Percentiles rank a stretch among this genome's conserved stretches.
Conservation (phyloP, 371 early-diverging fungal species). For the Sporodiniella umbellata region DNA sequence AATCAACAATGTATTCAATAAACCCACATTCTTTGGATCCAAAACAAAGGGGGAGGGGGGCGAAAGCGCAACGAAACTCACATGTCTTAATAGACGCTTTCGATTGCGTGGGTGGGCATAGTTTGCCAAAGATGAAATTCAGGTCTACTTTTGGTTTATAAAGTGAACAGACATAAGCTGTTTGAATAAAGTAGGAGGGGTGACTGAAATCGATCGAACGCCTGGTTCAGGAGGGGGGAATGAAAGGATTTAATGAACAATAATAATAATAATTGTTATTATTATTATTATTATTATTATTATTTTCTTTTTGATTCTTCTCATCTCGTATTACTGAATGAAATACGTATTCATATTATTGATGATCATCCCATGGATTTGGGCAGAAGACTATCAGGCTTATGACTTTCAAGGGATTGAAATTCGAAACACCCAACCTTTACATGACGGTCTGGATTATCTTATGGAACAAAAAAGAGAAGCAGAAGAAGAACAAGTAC, state of each 20-base stretch:
- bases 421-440: not conserved
- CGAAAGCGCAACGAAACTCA: not conserved
- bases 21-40: too few species aligned
- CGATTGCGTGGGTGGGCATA: too few species aligned
- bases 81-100: not conserved
- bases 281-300: too few species aligned
- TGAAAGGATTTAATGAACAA: too few species aligned
- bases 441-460: not conserved
- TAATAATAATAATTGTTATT: too few species aligned
- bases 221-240: constrained; percentile 56
- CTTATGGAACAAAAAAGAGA: not conserved
- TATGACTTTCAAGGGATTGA: not conserved
- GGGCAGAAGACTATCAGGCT: not conserved
- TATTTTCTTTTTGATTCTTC: not conserved
- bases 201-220: constrained; percentile 51
- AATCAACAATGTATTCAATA: too few species aligned
- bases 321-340: too few species aligned
- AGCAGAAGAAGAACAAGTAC: not conserved
- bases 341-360: not conserved
- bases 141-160: too few species aligned
- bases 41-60: not conserved
- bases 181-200: too few species aligned
- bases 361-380: too few species aligned
- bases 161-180: too few species aligned
- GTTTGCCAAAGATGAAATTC: constrained; percentile 17